Evolutionary conservation across 306 rosid species (phyloP), one percentile per base, ranked within the genome.

Genomic region (Sechiopsis laciniata): DNA sequence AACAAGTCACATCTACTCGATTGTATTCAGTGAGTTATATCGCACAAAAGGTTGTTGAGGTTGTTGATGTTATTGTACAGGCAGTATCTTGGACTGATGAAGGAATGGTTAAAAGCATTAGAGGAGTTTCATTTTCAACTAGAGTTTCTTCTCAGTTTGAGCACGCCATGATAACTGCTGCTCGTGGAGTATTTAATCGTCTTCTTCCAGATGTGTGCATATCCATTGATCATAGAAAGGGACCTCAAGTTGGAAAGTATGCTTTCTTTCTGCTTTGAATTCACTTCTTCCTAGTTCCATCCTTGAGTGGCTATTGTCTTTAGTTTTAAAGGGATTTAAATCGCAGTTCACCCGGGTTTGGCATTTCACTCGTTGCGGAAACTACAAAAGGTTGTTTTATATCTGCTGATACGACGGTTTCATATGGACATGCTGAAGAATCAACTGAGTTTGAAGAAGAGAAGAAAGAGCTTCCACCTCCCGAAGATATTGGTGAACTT

Each of bases 301-400:
- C 55, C 50, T 45, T 14, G 3, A 61, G 24, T 46, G 46, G 17
- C 11, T 26, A 2, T 1, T n/a, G 6, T 29, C 20, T 15, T 74
- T n/a, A 37, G 52, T 40, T 10, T 46, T 37, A 40, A 40, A 35
- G 8, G 45, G 26, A 77, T 70, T 76, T n/a, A 19, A 64, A 66
- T 83, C 73, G 79, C 82, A 89, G 98, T 65, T 94, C 99, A 73
- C 97, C 92, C 17, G 97, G 99, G 68, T 91, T 75, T 85, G 99
- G 99, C 64, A 91, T 91, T 82, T 87, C 97, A 1, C 68, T 94
- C 71, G 97, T 91, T 75, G 99, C 96, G 26, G 95, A 94, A 85
- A 91, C 96, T 61, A 89, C 85, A 63, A 51, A 87, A 35, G 92
- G 95, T 65, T 89, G 97, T 85, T 82, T 74, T 75, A 82, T 91